Evolutionary conservation across 2,329 filamentous ascomycete genomes (phyloP).

Genomic region (Penicillium verrucosum): DNA sequence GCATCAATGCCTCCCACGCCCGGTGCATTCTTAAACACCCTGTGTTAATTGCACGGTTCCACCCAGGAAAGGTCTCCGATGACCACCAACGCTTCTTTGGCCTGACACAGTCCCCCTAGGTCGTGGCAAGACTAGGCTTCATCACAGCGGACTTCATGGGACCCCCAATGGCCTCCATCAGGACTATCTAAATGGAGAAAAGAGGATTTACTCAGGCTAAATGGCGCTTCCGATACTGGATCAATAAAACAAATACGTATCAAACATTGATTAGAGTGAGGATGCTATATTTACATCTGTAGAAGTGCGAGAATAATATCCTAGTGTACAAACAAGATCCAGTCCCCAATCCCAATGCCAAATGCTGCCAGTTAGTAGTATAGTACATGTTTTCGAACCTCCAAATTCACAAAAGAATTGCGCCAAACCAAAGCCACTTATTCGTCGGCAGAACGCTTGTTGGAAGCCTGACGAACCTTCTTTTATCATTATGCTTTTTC

Average conservation of each 20-base stretch:
- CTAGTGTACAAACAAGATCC: conserved; percentile 22
- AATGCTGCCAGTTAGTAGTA: conserved; percentile 13
- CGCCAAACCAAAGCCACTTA: conserved; percentile 7
- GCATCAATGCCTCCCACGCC: not conserved
- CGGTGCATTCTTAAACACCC: not conserved
- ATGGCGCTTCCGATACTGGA: not conserved
- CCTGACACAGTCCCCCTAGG: not conserved
- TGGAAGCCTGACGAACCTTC: conserved; percentile 41
- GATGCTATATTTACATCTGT: conserved; percentile 23
- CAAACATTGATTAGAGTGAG: conserved; percentile 21
- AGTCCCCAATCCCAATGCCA: conserved; percentile 10
- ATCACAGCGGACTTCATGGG: not conserved
- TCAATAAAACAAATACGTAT: not conserved
- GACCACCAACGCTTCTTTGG: too few species aligned
- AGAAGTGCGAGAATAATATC: conserved; percentile 16
- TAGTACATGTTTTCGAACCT: conserved; percentile 9
- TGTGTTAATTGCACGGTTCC: not conserved
- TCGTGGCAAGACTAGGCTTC: not conserved
- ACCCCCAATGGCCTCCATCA: not conserved
- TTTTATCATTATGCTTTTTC: conserved; percentile 47
- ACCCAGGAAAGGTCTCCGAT: too few species aligned
- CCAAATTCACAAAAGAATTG: not conserved
- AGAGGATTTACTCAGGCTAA: not conserved
- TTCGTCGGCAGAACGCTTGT: conserved; percentile 29
- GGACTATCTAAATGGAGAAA: not conserved